A percentile compares a stretch with the other conserved stretches of the same genome.
These are phyloP conservation scores for Chytridium lagenaria DNA, from an alignment of 371 early-diverging fungal genomes.

Conservation along the genomic window DNA sequence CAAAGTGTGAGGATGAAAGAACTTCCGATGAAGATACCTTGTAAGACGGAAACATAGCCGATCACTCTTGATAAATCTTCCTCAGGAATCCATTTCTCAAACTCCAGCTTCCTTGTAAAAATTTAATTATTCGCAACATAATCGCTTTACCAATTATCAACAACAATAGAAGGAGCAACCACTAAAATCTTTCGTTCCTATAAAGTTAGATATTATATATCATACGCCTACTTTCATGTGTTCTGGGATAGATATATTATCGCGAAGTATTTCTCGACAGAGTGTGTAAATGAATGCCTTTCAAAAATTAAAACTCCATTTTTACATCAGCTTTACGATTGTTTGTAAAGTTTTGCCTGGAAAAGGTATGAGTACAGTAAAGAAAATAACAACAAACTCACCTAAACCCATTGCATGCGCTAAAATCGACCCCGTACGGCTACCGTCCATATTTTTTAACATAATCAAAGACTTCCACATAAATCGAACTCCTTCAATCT, in stretches of 20 bases:
- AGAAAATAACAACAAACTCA: no score
- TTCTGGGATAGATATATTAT: constrained; percentile 51
- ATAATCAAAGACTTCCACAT: constrained; percentile 79
- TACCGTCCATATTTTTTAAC: constrained; percentile 47
- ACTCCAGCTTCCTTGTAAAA: constrained; percentile 57
- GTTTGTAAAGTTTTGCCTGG: constrained; percentile 79
- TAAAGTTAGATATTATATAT: not conserved
- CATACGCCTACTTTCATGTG: constrained; percentile 48
- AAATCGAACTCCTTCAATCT: constrained; percentile 77
- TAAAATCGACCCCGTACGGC: constrained; percentile 74
- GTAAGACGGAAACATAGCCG: constrained; percentile 29
- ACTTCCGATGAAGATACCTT: not conserved
- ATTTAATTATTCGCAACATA: not conserved
- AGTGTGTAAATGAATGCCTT: constrained; percentile 71
- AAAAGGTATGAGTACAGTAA: no score
- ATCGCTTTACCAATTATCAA: constrained; percentile 70
- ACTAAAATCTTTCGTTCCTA: constrained; percentile 72
- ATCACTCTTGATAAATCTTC: constrained; percentile 29
- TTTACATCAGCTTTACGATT: constrained; percentile 47
- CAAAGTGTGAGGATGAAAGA: not conserved
- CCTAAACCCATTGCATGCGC: constrained; percentile 93
- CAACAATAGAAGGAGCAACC: constrained; percentile 77
- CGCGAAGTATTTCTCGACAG: constrained; percentile 52
- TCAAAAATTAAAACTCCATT: no score
- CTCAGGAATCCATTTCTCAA: constrained; percentile 67